A percentile compares a stretch with the other conserved stretches of the same genome.
Evolutionary conservation across 1,284 basidiomycete species (phyloP).

Genomic region (Ceratobasidium sp.): DNA sequence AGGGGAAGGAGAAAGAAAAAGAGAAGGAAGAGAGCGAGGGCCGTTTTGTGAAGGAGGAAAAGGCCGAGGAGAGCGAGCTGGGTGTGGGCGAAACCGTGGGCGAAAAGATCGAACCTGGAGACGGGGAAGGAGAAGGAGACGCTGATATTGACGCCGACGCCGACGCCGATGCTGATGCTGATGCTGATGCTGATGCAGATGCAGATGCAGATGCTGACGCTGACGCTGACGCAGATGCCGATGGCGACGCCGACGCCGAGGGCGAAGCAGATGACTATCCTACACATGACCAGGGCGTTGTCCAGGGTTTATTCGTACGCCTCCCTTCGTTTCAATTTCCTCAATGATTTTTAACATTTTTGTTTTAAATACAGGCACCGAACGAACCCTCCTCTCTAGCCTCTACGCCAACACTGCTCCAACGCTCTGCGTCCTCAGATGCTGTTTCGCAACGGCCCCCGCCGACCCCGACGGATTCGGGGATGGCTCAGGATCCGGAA

Average conservation of each 20-base stretch:
- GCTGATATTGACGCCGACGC: neutral
- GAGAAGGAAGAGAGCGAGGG: constrained; percentile 7
- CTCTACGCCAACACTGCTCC: neutral
- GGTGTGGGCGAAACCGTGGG: neutral
- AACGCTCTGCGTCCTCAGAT: constrained; percentile 16
- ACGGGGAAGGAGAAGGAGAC: neutral
- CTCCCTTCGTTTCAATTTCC: neutral
- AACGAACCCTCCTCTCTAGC: neutral
- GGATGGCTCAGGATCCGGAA: neutral
- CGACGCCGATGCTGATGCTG: constrained; percentile 4
- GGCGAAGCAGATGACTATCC: constrained; percentile 15
- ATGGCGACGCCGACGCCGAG: constrained; percentile 16
- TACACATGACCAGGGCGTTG: neutral
- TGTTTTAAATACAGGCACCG: neutral
- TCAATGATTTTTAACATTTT: neutral
- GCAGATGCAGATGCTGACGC: neutral
- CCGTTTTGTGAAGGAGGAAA: neutral
- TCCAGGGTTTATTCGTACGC: neutral
- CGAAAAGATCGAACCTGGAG: constrained; percentile 4
- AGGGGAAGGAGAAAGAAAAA: constrained; percentile 36
- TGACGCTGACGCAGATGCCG: constrained; percentile 5
- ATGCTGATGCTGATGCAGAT: constrained; percentile 15
- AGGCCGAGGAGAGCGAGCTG: neutral
- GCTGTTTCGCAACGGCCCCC: constrained; percentile 26
- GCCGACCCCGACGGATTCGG: constrained; percentile 16